Evolutionary conservation across 2,329 filamentous ascomycete genomes (phyloP), one percentile per base, ranked within the genome.

Genomic region (Knufia fluminis): DNA sequence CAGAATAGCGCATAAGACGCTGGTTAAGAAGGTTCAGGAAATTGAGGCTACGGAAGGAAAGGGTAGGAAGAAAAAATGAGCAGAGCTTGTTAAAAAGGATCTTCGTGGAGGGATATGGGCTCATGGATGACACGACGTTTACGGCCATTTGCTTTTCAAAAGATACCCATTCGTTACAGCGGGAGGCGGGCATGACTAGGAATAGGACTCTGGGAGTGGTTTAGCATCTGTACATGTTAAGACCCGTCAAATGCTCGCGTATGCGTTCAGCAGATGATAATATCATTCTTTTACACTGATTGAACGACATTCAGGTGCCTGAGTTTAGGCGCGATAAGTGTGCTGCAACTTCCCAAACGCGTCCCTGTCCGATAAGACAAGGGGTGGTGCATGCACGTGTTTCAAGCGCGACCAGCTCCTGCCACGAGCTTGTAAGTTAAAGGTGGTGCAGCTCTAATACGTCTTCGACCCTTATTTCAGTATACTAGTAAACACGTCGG

Each of bases 1-100:
- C 66, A 66, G 69, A 46, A 71, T 70, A 59, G 82, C 82, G 14
- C 60, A 64, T 46, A 61, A 64, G 45, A 55, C 66, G 54, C 55
- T 74, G 58, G 61, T 66, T 47, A 49, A 66, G 50, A 49, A 47
- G 50, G 41, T 58, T 10, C 53, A 50, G 31, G 50, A 55, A 23
- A 24, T 31, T 7, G 46, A 41, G 4, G 20, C 22, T 41, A 8
- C 14, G 14, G 22, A 28, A 22, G 38, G 26, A 6, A 48, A 48
- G 20, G 46, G 46, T 6, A 26, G 19, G 31, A 48, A 32, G 22
- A 40, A 22, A 24, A 48, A 32, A 35, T 46, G 23, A 38, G 4
- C 16, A 26, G 12, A 7, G 14, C 22, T n/a, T 9, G 20, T 28
- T 6, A 9, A n/a, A 6, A 17, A 19, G 10, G 7, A 9, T 19